A percentile compares a stretch with the other conserved stretches of the same genome.
phyloP scores from a whole-genome alignment of 208 protist species.

The Trypanosoma avium region DNA sequence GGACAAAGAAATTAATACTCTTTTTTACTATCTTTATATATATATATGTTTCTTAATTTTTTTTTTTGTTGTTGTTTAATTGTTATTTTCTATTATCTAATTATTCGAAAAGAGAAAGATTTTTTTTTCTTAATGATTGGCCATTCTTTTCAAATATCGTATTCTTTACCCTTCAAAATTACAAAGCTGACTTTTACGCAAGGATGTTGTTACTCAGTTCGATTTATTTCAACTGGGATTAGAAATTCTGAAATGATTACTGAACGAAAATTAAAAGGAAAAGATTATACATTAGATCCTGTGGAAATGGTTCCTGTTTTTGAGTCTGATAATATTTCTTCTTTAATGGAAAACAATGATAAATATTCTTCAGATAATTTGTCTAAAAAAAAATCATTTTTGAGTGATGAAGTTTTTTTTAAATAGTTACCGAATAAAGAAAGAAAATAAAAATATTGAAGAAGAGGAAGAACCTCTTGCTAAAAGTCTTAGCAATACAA shows the following conservation, averaged over 20 bases:
- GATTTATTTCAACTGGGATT: constrained; percentile 14
- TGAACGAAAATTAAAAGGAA: constrained; percentile 9
- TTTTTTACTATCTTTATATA: no score
- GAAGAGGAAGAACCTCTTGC: constrained; percentile 50
- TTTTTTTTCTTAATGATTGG: background rate
- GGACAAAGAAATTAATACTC: no score
- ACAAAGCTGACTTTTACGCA: background rate
- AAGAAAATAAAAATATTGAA: background rate
- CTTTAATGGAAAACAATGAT: background rate
- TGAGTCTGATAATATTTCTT: background rate
- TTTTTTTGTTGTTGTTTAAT: background rate
- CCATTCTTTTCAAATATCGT: background rate
- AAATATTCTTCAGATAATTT: background rate
- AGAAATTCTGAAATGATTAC: background rate
- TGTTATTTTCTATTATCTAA: background rate
- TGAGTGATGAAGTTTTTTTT: background rate
- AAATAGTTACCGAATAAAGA: background rate
- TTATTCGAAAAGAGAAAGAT: background rate
- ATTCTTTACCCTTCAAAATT: background rate
- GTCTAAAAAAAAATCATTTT: background rate
- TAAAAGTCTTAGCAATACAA: constrained; percentile 55
- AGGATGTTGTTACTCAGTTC: background rate
- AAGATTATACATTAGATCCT: constrained; percentile 21
- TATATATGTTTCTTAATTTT: background rate
- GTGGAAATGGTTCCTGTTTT: constrained; percentile 32